Percentiles rank a stretch among this genome's conserved stretches.
Conservation (phyloP, 2,329 filamentous ascomycete species). For the Penicillium crustosum region DNA sequence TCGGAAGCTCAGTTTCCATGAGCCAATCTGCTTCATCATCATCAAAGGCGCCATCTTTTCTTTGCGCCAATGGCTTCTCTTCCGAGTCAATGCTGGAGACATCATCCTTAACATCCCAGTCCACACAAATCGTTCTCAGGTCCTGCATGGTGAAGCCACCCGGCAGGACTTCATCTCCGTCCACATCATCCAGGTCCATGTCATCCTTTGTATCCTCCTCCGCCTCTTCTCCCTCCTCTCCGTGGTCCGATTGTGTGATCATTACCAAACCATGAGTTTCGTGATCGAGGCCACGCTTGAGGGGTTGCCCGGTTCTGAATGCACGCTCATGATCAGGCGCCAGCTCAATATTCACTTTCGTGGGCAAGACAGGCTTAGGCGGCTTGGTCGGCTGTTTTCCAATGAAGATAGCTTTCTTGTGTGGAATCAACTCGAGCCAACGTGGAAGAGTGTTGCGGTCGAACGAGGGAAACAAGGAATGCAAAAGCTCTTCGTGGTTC, state of each 20-base stretch:
- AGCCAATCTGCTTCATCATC: conserved; percentile 59
- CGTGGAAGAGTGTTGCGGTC: conserved; percentile 71
- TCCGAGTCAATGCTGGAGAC: conserved; percentile 16
- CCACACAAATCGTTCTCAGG: conserved; percentile 78
- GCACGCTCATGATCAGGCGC: conserved; percentile 81
- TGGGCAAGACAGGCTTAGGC: conserved; percentile 78
- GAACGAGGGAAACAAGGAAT: conserved; percentile 78
- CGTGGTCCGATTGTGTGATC: conserved; percentile 45
- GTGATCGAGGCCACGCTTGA: conserved; percentile 50
- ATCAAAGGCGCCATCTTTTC: conserved; percentile 23
- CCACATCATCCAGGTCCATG: conserved; percentile 52
- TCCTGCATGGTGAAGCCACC: conserved; percentile 77
- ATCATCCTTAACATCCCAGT: conserved; percentile 70
- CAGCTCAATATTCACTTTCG: conserved; percentile 84
- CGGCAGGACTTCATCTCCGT: conserved; percentile 61
- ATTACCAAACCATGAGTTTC: conserved; percentile 59
- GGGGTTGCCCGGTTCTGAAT: conserved; percentile 71
- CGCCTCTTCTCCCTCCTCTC: conserved; percentile 54
- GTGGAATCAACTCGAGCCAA: conserved; percentile 80
- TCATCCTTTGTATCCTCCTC: conserved; percentile 52
- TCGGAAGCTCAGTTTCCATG: conserved; percentile 50
- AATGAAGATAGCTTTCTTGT: conserved; percentile 73
- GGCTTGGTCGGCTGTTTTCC: conserved; percentile 76
- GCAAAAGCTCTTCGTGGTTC: conserved; percentile 72
- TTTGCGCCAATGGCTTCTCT: conserved; percentile 17